Evolutionary conservation across 164 flowering plant genomes (phyloP), one percentile per base, ranked within the genome.

Genomic region (Magnolia sinica): DNA sequence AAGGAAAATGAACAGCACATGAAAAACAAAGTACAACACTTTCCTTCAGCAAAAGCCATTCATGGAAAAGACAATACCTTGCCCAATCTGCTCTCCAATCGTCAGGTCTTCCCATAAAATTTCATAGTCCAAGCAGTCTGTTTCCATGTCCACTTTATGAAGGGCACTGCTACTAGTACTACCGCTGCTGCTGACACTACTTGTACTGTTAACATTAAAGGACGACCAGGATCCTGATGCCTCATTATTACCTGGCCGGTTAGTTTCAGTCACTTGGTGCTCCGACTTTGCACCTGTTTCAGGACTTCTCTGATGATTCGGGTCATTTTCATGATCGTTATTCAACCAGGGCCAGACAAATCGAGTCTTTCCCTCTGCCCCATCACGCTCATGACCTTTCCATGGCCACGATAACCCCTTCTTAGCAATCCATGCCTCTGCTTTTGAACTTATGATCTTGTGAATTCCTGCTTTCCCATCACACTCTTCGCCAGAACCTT

Each of bases 101-200:
- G 89, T 88, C 85, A 96, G 79, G 80, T 96, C 99, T 75, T 96
- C 99, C 99, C 99, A 96, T 83, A 86, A 85, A 31, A 96, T 94
- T 83, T 94, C 99, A 84, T 83, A 91, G 78, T 94, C 98, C 81
- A 91, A 83, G 85, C 90, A 84, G 70, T 94, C 99, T 51, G 82
- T 76, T 16, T 94, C 99, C 81, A 83, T 68, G 22, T 96, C 96
- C 78, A 87, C 81, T 83, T 86, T 93, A 81, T 93, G 93, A 71
- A 90, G 70, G 72, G 90, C 86, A 87, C 91, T 88, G 81, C 93
- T 92, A 81, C 89, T 87, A 52, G 93, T 89, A 82, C 99, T 96
- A 68, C 91, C 97, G 76, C 91, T 83, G 82, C 98, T 96, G 82
- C 98, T 94, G 11, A 83, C 92, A 82, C 97, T 96, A 84, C 98